phyloP scores from a whole-genome alignment of 2,329 filamentous ascomycete species.

The Cladosporium sp. region DNA sequence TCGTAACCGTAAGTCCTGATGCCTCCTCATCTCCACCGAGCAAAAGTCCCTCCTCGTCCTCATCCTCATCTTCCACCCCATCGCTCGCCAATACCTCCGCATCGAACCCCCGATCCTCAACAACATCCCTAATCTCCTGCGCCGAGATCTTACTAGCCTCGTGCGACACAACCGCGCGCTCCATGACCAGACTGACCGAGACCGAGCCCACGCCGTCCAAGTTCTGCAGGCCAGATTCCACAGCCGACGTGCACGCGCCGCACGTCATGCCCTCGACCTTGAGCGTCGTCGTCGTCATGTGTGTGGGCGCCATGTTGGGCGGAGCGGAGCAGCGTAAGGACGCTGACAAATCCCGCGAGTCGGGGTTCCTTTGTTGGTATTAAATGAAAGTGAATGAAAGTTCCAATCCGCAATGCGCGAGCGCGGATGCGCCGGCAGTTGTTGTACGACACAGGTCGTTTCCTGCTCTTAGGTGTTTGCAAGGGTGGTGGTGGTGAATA shows the following conservation, averaged over 20 bases:
- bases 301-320: constrained; percentile 23
- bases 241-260: constrained; percentile 88
- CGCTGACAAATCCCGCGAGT: constrained; percentile 1
- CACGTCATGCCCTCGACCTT: constrained; percentile 85
- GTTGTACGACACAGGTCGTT: not conserved
- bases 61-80: constrained; percentile 26
- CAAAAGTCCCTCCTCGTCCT: constrained; percentile 19
- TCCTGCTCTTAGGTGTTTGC: not conserved
- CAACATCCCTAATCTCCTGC: constrained; percentile 76
- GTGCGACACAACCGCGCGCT: constrained; percentile 88
- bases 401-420: not conserved
- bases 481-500: not conserved
- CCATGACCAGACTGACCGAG: constrained; percentile 92
- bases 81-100: constrained; percentile 56
- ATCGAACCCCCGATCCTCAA: constrained; percentile 91
- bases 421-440: constrained; percentile 5
- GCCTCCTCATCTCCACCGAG: constrained; percentile 45
- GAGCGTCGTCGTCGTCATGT: constrained; percentile 88
- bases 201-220: constrained; percentile 81
- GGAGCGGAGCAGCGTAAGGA: not conserved
- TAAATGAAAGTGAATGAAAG: not conserved
- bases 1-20: constrained; percentile 74
- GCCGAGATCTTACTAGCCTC: constrained; percentile 74
- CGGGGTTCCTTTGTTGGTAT: not conserved
- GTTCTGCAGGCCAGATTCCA: constrained; percentile 83